Percentiles rank a stretch among this genome's conserved stretches.
These are phyloP conservation scores for Tolypocladium cylindrosporum DNA, from an alignment of 2,329 filamentous ascomycete species.

Conservation along the genomic window DNA sequence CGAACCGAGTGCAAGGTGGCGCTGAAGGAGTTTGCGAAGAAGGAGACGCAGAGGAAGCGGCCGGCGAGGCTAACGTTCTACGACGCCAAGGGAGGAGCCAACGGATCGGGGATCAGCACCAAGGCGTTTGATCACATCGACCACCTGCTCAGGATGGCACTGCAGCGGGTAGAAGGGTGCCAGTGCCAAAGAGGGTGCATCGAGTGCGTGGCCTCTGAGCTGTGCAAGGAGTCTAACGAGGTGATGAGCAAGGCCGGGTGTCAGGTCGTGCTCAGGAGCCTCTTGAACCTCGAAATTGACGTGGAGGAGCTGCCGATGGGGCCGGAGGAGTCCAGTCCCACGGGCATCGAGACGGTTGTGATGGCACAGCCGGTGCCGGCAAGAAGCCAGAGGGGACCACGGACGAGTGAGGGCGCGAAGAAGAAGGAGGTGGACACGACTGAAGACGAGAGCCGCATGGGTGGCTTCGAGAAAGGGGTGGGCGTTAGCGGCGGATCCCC, in stretches of 20 bases:
- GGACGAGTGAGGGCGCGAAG: background rate
- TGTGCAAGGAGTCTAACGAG: constrained; percentile 76
- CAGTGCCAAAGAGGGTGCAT: constrained; percentile 71
- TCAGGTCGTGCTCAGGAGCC: constrained; percentile 65
- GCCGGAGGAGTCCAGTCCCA: constrained; percentile 57
- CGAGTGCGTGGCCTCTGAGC: constrained; percentile 80
- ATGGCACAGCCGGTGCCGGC: constrained; percentile 55
- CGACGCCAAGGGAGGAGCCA: constrained; percentile 80
- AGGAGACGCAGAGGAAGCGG: constrained; percentile 62
- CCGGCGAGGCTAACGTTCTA: constrained; percentile 89
- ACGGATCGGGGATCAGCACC: constrained; percentile 75
- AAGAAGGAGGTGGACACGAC: constrained; percentile 3
- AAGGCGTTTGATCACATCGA: constrained; percentile 94
- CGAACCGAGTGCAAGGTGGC: constrained; percentile 88
- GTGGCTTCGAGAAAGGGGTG: constrained; percentile 17
- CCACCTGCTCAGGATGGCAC: constrained; percentile 62
- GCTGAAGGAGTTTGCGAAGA: constrained; percentile 73
- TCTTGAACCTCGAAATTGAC: constrained; percentile 71
- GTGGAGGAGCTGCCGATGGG: constrained; percentile 80
- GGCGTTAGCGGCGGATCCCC: background rate
- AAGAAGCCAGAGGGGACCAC: background rate
- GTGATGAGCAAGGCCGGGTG: constrained; percentile 92
- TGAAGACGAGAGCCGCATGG: constrained; percentile 6
- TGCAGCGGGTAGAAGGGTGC: constrained; percentile 67
- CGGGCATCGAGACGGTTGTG: constrained; percentile 74